A percentile compares a stretch with the other conserved stretches of the same genome.
These are phyloP conservation scores for Dendrobium chrysotoxum DNA, from an alignment of 106 monocot species.

Conservation along the genomic window DNA sequence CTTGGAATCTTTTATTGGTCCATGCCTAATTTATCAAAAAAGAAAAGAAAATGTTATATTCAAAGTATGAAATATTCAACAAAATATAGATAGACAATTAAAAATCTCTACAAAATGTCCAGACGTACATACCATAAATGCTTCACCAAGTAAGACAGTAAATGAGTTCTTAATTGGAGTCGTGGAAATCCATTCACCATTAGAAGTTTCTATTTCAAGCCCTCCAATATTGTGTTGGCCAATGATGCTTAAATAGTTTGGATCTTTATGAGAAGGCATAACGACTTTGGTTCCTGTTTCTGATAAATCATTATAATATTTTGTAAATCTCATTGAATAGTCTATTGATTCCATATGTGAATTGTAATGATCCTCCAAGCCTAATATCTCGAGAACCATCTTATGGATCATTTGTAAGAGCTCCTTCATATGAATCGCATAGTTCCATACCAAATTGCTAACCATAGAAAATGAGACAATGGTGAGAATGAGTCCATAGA, in stretches of 20 bases:
- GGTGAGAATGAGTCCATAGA: neutral
- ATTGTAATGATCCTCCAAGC: neutral
- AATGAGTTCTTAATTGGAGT: neutral
- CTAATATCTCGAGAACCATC: too few species aligned
- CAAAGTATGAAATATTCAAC: neutral
- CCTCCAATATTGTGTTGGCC: neutral
- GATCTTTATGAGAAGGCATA: neutral
- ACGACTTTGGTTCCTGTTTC: neutral
- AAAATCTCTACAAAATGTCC: neutral
- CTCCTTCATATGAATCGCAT: too few species aligned
- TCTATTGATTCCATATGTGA: neutral
- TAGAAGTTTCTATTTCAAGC: neutral
- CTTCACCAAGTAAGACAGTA: slow-evolving; percentile 3
- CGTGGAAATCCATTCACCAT: neutral
- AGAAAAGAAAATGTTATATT: neutral
- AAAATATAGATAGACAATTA: neutral
- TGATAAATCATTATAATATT: neutral
- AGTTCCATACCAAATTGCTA: neutral
- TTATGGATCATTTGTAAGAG: too few species aligned
- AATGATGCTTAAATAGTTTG: neutral
- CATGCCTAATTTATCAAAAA: slow-evolving; percentile 10
- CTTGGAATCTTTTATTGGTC: slow-evolving; percentile 16
- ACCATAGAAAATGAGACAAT: neutral
- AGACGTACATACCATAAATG: neutral
- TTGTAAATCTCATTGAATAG: neutral